phyloP scores from a whole-genome alignment of 2,329 filamentous ascomycete genomes.

The Trichocomaceae sp. region DNA sequence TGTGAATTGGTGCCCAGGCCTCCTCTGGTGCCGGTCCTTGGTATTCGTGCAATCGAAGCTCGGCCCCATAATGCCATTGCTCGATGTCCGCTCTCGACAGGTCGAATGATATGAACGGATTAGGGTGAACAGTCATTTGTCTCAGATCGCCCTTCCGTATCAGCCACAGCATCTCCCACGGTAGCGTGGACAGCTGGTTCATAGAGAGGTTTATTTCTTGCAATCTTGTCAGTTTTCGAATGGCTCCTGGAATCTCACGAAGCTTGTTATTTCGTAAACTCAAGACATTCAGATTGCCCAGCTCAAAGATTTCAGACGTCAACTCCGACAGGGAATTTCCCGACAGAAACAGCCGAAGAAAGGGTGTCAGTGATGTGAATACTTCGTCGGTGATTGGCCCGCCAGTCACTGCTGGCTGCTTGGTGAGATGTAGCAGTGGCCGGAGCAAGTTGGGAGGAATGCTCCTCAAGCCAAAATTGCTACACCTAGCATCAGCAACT shows the following conservation, averaged over 20 bases:
- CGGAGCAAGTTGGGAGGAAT: slow-evolving; percentile 30
- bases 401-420: slow-evolving; percentile 29
- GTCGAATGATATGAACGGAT: slow-evolving; percentile 32
- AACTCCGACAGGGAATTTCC: slow-evolving; percentile 36
- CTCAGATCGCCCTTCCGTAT: slow-evolving; percentile 33
- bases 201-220: slow-evolving; percentile 41
- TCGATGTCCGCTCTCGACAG: slow-evolving; percentile 22
- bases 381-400: slow-evolving; percentile 32
- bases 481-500: slow-evolving; percentile 15
- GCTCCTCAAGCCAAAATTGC: slow-evolving; percentile 25
- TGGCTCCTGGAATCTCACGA: slow-evolving; percentile 34
- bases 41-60: slow-evolving; percentile 19
- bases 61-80: slow-evolving; percentile 25
- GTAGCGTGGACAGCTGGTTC: slow-evolving; percentile 38
- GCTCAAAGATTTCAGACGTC: slow-evolving; percentile 36
- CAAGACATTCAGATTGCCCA: slow-evolving; percentile 36
- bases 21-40: slow-evolving; percentile 23
- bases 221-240: slow-evolving; percentile 36
- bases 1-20: slow-evolving; percentile 30
- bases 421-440: slow-evolving; percentile 36
- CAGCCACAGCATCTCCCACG: slow-evolving; percentile 41
- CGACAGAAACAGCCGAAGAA: slow-evolving; percentile 38
- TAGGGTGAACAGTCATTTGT: slow-evolving; percentile 34
- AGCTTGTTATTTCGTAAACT: slow-evolving; percentile 44
- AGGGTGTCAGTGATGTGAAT: slow-evolving; percentile 36